phyloP scores from a whole-genome alignment of 345 rosid species.

The Clarkia xantiana region DNA sequence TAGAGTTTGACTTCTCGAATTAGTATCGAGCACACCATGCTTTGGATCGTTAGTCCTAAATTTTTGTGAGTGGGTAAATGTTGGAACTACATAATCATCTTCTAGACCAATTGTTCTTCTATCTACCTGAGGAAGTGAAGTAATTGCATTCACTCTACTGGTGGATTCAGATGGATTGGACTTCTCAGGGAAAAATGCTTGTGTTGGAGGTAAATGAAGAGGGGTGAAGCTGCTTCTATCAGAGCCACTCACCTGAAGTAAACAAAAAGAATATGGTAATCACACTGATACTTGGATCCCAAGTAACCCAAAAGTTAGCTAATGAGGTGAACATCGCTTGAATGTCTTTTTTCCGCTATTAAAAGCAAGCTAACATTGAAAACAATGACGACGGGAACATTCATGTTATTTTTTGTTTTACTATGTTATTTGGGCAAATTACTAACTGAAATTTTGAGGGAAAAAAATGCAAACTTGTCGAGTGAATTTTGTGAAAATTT shows the following conservation, averaged over 20 bases:
- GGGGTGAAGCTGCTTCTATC: conserved; percentile 24
- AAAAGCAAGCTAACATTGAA: too few species aligned
- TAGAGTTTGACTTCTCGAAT: too few species aligned
- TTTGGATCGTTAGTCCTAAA: not conserved
- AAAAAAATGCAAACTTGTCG: too few species aligned
- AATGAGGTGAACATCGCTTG: too few species aligned
- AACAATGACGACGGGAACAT: too few species aligned
- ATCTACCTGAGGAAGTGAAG: not conserved
- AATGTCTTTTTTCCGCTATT: too few species aligned
- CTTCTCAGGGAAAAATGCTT: conserved; percentile 30
- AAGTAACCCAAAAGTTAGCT: too few species aligned
- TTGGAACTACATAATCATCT: not conserved
- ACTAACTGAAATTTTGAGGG: too few species aligned
- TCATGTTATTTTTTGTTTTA: too few species aligned
- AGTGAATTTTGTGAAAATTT: too few species aligned
- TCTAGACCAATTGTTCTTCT: not conserved
- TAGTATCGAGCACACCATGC: not conserved
- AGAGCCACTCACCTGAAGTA: conserved; percentile 30
- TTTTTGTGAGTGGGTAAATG: not conserved
- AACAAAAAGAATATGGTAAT: conserved; percentile 15
- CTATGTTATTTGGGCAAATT: too few species aligned
- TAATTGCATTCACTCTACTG: conserved; percentile 9
- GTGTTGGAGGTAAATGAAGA: conserved; percentile 20
- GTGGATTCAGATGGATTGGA: conserved; percentile 14
- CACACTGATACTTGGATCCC: too few species aligned